Evolutionary conservation across 129 eudicot genomes (phyloP).

Genomic region (Cynara cardunculus): DNA sequence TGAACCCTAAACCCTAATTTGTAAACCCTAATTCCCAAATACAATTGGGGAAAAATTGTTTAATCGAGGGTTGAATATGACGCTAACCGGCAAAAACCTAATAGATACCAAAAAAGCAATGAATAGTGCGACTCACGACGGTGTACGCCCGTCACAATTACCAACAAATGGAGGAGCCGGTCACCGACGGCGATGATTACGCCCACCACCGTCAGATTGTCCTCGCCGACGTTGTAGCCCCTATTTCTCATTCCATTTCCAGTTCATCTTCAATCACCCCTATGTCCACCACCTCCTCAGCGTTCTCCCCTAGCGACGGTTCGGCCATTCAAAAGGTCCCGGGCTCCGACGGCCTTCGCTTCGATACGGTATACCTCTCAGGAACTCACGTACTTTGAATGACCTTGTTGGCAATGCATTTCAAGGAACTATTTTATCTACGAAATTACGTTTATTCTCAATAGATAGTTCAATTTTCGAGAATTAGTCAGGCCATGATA

Average conservation of each 20-base stretch:
- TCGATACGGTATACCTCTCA: conserved; percentile 34
- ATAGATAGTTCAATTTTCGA: background rate
- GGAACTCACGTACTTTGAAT: background rate
- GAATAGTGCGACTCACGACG: conserved; percentile 12
- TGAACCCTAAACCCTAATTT: background rate
- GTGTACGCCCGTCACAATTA: background rate
- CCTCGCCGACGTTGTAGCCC: conserved; percentile 17
- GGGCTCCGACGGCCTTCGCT: conserved; percentile 26
- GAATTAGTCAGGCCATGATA: background rate
- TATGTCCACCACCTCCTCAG: background rate
- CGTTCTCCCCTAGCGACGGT: conserved; percentile 31
- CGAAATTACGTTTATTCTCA: background rate
- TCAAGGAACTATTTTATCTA: background rate
- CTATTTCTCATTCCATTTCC: conserved; percentile 24
- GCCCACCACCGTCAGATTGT: conserved; percentile 37
- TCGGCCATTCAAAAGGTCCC: conserved; percentile 34
- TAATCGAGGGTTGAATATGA: background rate
- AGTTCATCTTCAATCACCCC: conserved; percentile 23
- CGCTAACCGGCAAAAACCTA: conserved; percentile 1
- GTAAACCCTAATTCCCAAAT: background rate
- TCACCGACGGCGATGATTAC: conserved; percentile 18
- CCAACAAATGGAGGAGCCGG: conserved; percentile 16
- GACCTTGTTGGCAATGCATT: conserved; percentile 12
- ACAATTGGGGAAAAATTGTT: background rate
- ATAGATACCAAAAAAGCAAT: background rate